Percentiles rank a stretch among this genome's conserved stretches.
These are phyloP conservation scores for Boletus huronensis DNA, from an alignment of 768 basidiomycete genomes.

Conservation along the genomic window DNA sequence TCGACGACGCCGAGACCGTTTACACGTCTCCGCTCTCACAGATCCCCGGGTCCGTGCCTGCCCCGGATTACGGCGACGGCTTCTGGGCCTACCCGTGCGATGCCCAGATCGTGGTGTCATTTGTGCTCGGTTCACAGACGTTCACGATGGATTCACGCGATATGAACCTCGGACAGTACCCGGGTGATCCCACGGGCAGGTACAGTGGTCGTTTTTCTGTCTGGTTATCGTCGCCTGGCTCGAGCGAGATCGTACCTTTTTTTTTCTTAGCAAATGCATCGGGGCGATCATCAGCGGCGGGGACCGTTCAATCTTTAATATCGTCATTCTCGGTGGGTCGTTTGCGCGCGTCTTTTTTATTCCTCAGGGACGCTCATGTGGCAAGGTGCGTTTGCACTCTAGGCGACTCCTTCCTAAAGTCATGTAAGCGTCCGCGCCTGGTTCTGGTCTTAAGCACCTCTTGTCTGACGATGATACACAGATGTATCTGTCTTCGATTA, in stretches of 20 bases:
- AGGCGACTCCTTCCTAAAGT: slow-evolving; percentile 65
- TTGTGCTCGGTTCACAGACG: slow-evolving; percentile 42
- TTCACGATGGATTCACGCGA: slow-evolving; percentile 46
- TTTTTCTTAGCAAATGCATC: slow-evolving; percentile 45
- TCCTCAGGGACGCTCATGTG: neutral
- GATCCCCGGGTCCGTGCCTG: slow-evolving; percentile 48
- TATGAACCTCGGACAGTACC: slow-evolving; percentile 51
- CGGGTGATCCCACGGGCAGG: slow-evolving; percentile 30
- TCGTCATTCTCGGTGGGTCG: slow-evolving; percentile 23
- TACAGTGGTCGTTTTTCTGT: neutral
- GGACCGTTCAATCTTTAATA: too few species aligned
- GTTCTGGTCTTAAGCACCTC: neutral
- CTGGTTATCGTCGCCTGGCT: neutral
- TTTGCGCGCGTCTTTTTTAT: neutral
- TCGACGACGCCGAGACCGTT: neutral
- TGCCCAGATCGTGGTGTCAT: slow-evolving; percentile 31
- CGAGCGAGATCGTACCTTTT: neutral
- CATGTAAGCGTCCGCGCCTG: slow-evolving; percentile 40
- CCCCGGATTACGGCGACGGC: slow-evolving; percentile 42
- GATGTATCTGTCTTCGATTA: slow-evolving; percentile 66
- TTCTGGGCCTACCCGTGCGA: slow-evolving; percentile 58
- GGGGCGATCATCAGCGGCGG: slow-evolving; percentile 49
- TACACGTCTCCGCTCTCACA: slow-evolving; percentile 18
- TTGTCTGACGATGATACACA: slow-evolving; percentile 21
- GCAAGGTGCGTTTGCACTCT: neutral